Percentiles rank a stretch among this genome's conserved stretches.
phyloP scores from a whole-genome alignment of 352 stramenopile species.

The Phytophthora pisi region DNA sequence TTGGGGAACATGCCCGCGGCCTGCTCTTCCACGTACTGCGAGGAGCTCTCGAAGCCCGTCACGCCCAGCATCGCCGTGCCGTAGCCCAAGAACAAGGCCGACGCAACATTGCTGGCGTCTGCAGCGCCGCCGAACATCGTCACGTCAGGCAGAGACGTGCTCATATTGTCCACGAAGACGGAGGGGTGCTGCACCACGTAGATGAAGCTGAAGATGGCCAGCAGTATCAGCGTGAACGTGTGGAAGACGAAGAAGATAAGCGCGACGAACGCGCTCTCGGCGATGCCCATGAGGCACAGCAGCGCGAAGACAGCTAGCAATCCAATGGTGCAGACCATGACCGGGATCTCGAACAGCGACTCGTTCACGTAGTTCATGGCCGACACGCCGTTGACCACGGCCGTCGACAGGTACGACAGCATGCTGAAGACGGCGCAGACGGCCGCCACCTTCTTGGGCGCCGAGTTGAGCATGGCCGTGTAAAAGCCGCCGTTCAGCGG shows the following conservation, averaged over 20 bases:
- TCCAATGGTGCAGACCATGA: constrained; percentile 45
- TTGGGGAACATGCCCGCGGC: constrained; percentile 75
- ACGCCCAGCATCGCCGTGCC: constrained; percentile 87
- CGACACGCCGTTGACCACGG: constrained; percentile 65
- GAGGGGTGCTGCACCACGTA: constrained; percentile 66
- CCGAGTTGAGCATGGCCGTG: constrained; percentile 91
- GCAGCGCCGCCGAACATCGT: constrained; percentile 51
- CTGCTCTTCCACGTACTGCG: constrained; percentile 91
- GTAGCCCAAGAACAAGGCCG: constrained; percentile 75
- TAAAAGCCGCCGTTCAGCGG: constrained; percentile 92
- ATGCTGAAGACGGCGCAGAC: constrained; percentile 84
- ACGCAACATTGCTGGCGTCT: constrained; percentile 44
- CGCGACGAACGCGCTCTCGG: constrained; percentile 83
- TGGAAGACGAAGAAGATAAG: constrained; percentile 84
- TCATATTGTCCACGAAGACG: constrained; percentile 75
- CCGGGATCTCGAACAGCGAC: constrained; percentile 63
- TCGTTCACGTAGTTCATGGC: constrained; percentile 83
- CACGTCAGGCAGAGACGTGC: constrained; percentile 61
- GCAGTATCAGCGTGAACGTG: constrained; percentile 63
- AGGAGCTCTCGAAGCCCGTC: constrained; percentile 88
- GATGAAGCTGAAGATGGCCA: constrained; percentile 57
- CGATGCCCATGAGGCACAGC: constrained; percentile 80
- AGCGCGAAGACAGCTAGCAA: constrained; percentile 85
- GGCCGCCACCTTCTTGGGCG: constrained; percentile 85
- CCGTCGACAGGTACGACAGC: constrained; percentile 91